Percentiles rank a stretch among this genome's conserved stretches.
Conservation (phyloP, 1,139 yeast species). For the Taphrina betulina region DNA sequence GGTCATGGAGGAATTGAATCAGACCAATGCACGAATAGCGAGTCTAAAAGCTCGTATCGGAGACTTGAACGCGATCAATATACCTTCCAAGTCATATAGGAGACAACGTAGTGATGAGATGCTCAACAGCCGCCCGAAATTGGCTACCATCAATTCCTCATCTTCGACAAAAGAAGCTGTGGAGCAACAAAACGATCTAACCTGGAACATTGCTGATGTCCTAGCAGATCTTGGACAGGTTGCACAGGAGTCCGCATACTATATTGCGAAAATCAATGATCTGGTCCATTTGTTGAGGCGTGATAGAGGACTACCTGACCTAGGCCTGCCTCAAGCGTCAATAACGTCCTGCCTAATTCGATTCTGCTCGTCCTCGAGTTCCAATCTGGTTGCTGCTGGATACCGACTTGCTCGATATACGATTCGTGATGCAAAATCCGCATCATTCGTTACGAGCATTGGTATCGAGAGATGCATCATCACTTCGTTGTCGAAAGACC, state of each 20-base stretch:
- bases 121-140: constrained; percentile 8
- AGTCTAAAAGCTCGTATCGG: constrained; percentile 43
- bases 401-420: constrained; percentile 70
- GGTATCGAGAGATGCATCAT: constrained; percentile 65
- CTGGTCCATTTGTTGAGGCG: constrained; percentile 56
- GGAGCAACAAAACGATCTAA: neutral
- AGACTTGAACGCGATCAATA: constrained; percentile 35
- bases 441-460: constrained; percentile 49
- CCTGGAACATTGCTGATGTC: neutral
- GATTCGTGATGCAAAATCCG: constrained; percentile 56
- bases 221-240: neutral
- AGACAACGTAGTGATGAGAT: constrained; percentile 25
- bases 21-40: constrained; percentile 46
- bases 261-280: constrained; percentile 63
- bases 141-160: constrained; percentile 19
- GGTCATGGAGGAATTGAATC: constrained; percentile 46
- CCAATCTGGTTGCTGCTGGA: constrained; percentile 63
- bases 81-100: neutral
- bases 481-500: constrained; percentile 59
- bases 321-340: neutral
- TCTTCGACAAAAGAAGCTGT: constrained; percentile 1
- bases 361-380: constrained; percentile 7
- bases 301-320: neutral
- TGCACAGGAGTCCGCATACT: constrained; percentile 33
- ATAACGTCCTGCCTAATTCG: neutral